Percentiles rank a stretch among this genome's conserved stretches.
Evolutionary conservation across 106 monocot genomes (phyloP).

Genomic region (Allium sativum): DNA sequence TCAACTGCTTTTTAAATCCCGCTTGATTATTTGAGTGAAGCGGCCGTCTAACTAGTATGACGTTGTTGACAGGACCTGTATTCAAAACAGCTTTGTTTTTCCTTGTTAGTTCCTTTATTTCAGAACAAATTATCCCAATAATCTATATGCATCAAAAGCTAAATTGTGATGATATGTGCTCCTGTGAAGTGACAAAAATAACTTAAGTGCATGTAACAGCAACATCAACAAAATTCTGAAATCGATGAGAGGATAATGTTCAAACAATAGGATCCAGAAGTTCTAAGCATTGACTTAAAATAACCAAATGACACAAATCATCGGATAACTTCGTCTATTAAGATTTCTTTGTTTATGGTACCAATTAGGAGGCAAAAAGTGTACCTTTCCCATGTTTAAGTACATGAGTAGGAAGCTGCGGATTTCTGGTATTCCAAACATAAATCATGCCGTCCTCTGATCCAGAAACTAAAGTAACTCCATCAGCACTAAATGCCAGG

Average conservation of each 20-base stretch:
- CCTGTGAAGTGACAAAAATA: too few species aligned
- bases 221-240: too few species aligned
- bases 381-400: slow-evolving; percentile 77
- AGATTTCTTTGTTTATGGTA: too few species aligned
- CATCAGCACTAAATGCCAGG: slow-evolving; percentile 61
- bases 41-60: slow-evolving; percentile 44
- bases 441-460: slow-evolving; percentile 76
- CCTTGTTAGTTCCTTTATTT: neutral
- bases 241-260: too few species aligned
- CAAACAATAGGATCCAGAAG: too few species aligned
- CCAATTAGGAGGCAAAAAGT: neutral
- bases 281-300: too few species aligned
- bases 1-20: slow-evolving; percentile 19
- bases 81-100: neutral
- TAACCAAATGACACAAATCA: too few species aligned
- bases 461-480: slow-evolving; percentile 71
- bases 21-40: slow-evolving; percentile 6
- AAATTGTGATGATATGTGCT: too few species aligned
- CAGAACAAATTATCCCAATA: too few species aligned
- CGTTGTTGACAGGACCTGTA: slow-evolving; percentile 71
- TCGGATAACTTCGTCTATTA: too few species aligned
- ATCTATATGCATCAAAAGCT: too few species aligned
- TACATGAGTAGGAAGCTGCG: slow-evolving; percentile 33
- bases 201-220: too few species aligned
- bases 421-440: slow-evolving; percentile 61